Evolutionary conservation across 2,329 filamentous ascomycete species (phyloP).

Genomic region (Aspergillus pseudoterreus): DNA sequence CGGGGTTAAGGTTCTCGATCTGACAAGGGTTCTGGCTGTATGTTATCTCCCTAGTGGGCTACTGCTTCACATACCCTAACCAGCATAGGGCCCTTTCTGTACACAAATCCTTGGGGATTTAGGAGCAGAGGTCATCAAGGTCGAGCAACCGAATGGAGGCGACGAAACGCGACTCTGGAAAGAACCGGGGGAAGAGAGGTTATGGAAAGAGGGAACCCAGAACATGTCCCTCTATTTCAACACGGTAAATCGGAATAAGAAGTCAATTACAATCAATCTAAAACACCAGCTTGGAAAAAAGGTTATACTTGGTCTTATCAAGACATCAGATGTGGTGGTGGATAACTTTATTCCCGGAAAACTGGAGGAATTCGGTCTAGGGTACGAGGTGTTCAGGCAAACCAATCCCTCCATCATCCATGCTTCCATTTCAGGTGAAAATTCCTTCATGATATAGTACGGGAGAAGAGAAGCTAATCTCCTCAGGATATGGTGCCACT

Average conservation of each 20-base stretch:
- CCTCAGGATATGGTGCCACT: conserved; percentile 33
- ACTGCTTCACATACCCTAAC: background rate
- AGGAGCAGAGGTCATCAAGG: conserved; percentile 40
- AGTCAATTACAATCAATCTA: conserved; percentile 34
- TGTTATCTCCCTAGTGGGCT: background rate
- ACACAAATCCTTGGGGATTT: conserved; percentile 47
- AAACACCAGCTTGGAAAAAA: conserved; percentile 26
- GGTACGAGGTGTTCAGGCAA: conserved; percentile 35
- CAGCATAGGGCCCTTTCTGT: conserved; percentile 33
- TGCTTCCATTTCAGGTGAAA: conserved; percentile 40
- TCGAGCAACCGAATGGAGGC: conserved; percentile 35
- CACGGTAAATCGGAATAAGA: conserved; percentile 45
- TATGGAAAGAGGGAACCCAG: conserved; percentile 21
- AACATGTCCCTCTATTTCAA: conserved; percentile 44
- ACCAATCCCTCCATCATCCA: conserved; percentile 41
- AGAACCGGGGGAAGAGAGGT: conserved; percentile 22
- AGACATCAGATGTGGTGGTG: conserved; percentile 39
- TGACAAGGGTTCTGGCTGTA: conserved; percentile 29
- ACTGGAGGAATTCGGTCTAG: conserved; percentile 39
- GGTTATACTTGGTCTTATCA: conserved; percentile 34
- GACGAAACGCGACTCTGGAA: conserved; percentile 33
- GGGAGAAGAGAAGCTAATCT: background rate
- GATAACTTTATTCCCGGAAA: conserved; percentile 46
- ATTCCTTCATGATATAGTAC: background rate
- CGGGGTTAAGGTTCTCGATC: conserved; percentile 27